phyloP scores from a whole-genome alignment of 1,284 basidiomycete species.

The Mycosarcoma maydis region DNA sequence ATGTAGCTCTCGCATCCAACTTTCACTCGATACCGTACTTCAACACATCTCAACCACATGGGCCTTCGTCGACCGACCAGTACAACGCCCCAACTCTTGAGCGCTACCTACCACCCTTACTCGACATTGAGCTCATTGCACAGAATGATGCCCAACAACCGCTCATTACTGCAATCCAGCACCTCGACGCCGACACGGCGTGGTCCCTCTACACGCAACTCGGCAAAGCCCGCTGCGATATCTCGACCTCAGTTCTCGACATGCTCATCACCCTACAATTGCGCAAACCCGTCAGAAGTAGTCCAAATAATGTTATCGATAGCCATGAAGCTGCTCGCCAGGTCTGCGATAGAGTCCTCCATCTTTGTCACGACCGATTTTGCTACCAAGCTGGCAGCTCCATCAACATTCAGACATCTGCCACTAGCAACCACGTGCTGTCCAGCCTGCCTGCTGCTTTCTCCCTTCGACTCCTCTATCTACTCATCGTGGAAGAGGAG shows the following conservation, averaged over 20 bases:
- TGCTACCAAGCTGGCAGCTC: constrained; percentile 15
- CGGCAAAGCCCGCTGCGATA: constrained; percentile 6
- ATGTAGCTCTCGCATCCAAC: not conserved
- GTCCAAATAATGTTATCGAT: constrained; percentile 6
- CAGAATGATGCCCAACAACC: constrained; percentile 14
- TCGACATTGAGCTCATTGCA: constrained; percentile 14
- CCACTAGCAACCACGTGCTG: not conserved
- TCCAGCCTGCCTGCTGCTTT: constrained; percentile 9
- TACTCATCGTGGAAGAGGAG: constrained; percentile 37
- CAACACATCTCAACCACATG: constrained; percentile 23
- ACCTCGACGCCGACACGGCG: constrained; percentile 25
- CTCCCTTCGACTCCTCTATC: constrained; percentile 33
- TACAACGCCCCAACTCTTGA: not conserved
- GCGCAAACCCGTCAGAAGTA: constrained; percentile 23
- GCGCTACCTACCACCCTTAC: constrained; percentile 28
- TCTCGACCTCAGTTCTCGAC: constrained; percentile 19
- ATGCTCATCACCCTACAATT: constrained; percentile 30
- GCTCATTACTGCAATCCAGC: constrained; percentile 13
- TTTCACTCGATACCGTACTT: constrained; percentile 28
- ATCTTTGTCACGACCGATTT: constrained; percentile 17
- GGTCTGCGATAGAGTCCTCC: constrained; percentile 30
- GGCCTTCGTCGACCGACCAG: not conserved
- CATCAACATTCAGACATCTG: not conserved
- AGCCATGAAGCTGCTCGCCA: constrained; percentile 13
- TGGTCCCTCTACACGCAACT: constrained; percentile 36